phyloP scores from a whole-genome alignment of 768 basidiomycete species.

The Leucosporidium yakuticum region DNA sequence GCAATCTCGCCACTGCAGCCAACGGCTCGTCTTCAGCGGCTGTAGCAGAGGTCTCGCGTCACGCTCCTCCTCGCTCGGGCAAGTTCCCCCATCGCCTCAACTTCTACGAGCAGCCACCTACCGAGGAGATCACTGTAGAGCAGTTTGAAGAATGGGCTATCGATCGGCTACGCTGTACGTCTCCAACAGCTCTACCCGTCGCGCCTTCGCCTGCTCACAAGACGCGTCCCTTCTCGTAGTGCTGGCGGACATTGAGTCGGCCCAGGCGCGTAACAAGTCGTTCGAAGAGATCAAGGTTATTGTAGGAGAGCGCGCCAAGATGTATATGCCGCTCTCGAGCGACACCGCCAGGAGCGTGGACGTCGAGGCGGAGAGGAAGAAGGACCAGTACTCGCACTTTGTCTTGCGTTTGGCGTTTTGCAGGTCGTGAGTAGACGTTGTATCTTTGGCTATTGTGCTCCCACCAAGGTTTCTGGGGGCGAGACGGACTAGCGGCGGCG shows the following conservation, averaged over 20 bases:
- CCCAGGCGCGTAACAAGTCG: slow-evolving; percentile 71
- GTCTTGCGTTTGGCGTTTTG: slow-evolving; percentile 91
- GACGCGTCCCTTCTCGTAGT: slow-evolving; percentile 47
- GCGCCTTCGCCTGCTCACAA: slow-evolving; percentile 36
- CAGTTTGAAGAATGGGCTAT: slow-evolving; percentile 90
- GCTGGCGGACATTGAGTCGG: slow-evolving; percentile 85
- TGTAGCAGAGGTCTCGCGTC: neutral
- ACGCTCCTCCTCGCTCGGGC: neutral
- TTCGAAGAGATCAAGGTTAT: slow-evolving; percentile 68
- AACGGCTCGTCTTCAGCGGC: neutral
- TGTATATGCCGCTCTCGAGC: slow-evolving; percentile 67
- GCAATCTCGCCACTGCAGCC: neutral
- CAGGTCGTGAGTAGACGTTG: slow-evolving; percentile 63
- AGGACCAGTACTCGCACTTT: slow-evolving; percentile 87
- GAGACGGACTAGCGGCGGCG: no score
- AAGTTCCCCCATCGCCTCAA: slow-evolving; percentile 60
- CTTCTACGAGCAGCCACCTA: slow-evolving; percentile 72
- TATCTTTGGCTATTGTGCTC: neutral
- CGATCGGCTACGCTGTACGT: slow-evolving; percentile 61
- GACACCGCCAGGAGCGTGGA: slow-evolving; percentile 50
- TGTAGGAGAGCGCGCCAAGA: slow-evolving; percentile 59
- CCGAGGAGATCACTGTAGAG: slow-evolving; percentile 83
- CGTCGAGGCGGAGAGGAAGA: slow-evolving; percentile 59
- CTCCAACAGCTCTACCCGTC: neutral
- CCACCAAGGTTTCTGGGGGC: neutral